phyloP scores from a whole-genome alignment of 139 green algal species.

The Chlorella sp. region DNA sequence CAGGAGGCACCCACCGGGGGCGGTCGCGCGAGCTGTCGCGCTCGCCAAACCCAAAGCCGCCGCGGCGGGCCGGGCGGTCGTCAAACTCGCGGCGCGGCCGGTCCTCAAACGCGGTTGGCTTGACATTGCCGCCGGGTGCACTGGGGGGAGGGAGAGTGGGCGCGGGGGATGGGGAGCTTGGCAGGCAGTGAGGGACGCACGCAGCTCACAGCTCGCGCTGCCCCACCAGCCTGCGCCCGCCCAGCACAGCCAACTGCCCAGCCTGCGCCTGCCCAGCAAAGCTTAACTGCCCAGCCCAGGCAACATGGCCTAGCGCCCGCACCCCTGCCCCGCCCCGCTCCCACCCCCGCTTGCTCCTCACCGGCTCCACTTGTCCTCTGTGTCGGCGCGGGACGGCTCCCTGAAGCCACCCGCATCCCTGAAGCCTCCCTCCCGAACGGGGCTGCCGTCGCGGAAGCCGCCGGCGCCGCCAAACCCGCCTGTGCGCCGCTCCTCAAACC shows the following conservation, averaged over 20 bases:
- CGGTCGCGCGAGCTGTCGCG: not conserved
- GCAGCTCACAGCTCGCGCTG: no score
- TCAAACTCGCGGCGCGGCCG: conserved; percentile 32
- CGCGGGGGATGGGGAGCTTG: not conserved
- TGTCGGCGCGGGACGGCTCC: conserved; percentile 48
- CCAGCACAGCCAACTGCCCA: not conserved
- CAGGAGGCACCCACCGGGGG: no score
- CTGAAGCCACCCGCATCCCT: conserved; percentile 12
- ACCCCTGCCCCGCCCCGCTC: no score
- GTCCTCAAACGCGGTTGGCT: conserved; percentile 47
- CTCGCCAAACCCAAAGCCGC: conserved; percentile 35
- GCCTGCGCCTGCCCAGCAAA: no score
- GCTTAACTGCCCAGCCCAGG: not conserved
- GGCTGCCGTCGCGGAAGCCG: conserved; percentile 40
- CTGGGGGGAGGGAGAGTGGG: not conserved
- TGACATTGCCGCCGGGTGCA: conserved; percentile 16
- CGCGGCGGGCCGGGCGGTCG: not conserved
- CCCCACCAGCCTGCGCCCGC: no score
- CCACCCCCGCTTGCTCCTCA: not conserved
- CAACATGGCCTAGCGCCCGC: no score
- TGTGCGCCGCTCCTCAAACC: conserved; percentile 44
- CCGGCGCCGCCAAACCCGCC: conserved; percentile 22
- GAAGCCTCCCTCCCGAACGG: not conserved
- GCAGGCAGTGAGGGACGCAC: not conserved
- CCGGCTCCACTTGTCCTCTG: conserved; percentile 49